Evolutionary conservation across 768 basidiomycete species (phyloP).

Genomic region (Trichaptum fuscoviolaceum): DNA sequence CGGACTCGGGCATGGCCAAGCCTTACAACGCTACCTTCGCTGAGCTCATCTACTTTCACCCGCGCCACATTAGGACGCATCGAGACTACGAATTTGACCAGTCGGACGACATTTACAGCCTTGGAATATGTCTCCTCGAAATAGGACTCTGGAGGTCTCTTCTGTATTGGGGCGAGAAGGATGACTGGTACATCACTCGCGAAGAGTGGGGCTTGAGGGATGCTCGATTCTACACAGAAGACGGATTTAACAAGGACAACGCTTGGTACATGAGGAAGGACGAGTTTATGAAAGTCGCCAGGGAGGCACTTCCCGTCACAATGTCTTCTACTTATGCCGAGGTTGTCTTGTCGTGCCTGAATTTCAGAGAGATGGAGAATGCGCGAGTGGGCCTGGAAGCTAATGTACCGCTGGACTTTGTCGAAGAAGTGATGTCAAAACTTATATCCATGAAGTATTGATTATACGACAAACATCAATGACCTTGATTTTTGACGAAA

Average conservation of each 20-base stretch:
- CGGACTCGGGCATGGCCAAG: not conserved
- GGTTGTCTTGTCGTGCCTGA: not conserved
- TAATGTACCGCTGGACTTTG: too few species aligned
- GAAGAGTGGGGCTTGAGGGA: conserved; percentile 1
- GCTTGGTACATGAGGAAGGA: not conserved
- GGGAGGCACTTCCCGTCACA: not conserved
- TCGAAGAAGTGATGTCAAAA: too few species aligned
- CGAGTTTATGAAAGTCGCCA: not conserved
- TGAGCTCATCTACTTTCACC: not conserved
- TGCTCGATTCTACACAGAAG: not conserved
- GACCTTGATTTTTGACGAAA: too few species aligned
- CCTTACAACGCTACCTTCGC: not conserved
- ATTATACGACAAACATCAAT: too few species aligned
- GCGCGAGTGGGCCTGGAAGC: too few species aligned
- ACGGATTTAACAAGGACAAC: not conserved
- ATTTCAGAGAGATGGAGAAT: not conserved
- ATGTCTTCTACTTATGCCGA: not conserved
- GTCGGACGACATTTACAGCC: conserved; percentile 2
- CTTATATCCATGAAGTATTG: too few species aligned
- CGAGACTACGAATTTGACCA: not conserved
- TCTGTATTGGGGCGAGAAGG: not conserved
- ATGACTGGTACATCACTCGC: not conserved
- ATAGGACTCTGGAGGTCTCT: not conserved
- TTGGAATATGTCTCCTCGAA: not conserved
- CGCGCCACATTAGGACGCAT: not conserved